Evolutionary conservation across 768 basidiomycete species (phyloP).

Genomic region (Hirschioporus abietinus): DNA sequence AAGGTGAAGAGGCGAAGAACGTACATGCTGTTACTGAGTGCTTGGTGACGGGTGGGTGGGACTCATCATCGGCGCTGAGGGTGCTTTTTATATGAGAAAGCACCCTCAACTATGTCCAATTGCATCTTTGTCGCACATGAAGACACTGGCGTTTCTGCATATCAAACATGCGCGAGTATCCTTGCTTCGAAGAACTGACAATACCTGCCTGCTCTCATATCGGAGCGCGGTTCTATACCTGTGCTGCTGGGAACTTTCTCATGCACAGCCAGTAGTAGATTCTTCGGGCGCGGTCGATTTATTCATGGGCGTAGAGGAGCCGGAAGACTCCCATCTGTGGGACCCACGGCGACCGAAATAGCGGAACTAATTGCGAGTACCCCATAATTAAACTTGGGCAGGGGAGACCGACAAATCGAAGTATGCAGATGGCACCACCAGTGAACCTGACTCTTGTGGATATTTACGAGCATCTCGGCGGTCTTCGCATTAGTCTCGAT

Average conservation of each 20-base stretch:
- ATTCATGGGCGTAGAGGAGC: not conserved
- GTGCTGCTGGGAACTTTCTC: not conserved
- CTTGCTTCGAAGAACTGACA: not conserved
- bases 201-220: not conserved
- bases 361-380: not conserved
- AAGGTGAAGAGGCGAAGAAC: not conserved
- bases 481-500: no score
- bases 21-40: not conserved
- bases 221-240: not conserved
- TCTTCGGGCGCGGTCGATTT: constrained; percentile 1
- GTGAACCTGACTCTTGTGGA: not conserved
- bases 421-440: not conserved
- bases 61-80: not conserved
- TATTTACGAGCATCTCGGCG: not conserved
- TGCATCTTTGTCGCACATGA: not conserved
- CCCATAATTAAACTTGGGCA: not conserved
- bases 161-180: not conserved
- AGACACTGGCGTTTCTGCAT: not conserved
- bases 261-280: not conserved
- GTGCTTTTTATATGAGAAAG: not conserved
- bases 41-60: not conserved
- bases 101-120: not conserved
- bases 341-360: not conserved
- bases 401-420: not conserved
- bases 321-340: not conserved